A percentile compares a stretch with the other conserved stretches of the same genome.
Conservation (phyloP, 1,284 basidiomycete species). For the Ganoderma sinense region DNA sequence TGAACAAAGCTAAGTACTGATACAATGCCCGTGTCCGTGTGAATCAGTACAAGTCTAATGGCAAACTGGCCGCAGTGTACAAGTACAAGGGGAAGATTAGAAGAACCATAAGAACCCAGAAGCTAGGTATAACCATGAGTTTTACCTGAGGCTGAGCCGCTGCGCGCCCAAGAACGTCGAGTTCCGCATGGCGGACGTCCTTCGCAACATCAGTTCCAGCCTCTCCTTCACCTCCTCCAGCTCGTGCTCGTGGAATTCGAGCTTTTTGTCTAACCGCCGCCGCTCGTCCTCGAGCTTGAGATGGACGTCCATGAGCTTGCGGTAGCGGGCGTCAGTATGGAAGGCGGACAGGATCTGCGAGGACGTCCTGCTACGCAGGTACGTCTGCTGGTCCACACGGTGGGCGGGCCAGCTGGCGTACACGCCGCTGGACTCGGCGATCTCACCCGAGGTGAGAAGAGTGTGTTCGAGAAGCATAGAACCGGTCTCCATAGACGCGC, state of each 20-base stretch:
- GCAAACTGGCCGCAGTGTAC: background rate
- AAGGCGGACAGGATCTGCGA: conserved; percentile 19
- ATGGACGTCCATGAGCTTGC: conserved; percentile 26
- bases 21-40: background rate
- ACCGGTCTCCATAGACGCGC: conserved; percentile 56
- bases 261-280: conserved; percentile 22
- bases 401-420: conserved; percentile 54
- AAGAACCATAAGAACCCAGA: background rate
- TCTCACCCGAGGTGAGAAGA: conserved; percentile 54
- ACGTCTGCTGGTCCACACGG: conserved; percentile 26
- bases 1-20: background rate
- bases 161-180: conserved; percentile 13
- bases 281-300: conserved; percentile 26
- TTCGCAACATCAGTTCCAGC: conserved; percentile 25
- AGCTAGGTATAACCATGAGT: background rate
- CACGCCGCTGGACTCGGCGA: conserved; percentile 48
- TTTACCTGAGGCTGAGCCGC: background rate
- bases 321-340: conserved; percentile 22
- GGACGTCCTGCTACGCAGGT: conserved; percentile 19
- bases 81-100: background rate
- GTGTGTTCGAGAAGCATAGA: conserved; percentile 58
- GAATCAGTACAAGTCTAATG: background rate
- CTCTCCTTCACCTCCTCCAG: conserved; percentile 24
- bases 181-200: conserved; percentile 18
- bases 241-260: conserved; percentile 25